Conservation (phyloP, 768 basidiomycete species). For the Boletus speciosus region DNA sequence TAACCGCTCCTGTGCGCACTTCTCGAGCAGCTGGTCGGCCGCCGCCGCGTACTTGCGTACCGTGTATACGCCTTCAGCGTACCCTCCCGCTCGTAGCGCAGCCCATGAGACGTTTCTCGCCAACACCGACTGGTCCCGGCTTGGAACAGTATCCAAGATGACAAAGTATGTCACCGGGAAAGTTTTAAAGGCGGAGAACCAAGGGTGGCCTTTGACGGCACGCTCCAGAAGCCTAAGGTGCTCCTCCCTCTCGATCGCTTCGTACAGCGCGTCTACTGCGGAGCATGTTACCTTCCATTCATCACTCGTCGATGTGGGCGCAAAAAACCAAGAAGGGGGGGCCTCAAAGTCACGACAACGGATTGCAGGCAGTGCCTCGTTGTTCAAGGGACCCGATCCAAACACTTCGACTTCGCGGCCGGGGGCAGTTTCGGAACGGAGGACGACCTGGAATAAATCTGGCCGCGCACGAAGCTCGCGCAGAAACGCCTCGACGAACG, state of each 20-base stretch:
- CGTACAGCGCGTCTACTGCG: too few species aligned
- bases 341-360: neutral
- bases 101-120: slow-evolving; percentile 8
- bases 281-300: too few species aligned
- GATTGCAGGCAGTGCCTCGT: slow-evolving; percentile 8
- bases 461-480: slow-evolving; percentile 29
- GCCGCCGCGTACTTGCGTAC: slow-evolving; percentile 13
- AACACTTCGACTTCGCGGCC: slow-evolving; percentile 21
- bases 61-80: slow-evolving; percentile 22
- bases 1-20: slow-evolving; percentile 15
- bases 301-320: too few species aligned
- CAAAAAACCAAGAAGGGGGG: too few species aligned
- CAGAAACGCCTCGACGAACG: slow-evolving; percentile 26
- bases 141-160: slow-evolving; percentile 15
- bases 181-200: slow-evolving; percentile 29
- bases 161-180: slow-evolving; percentile 34
- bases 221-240: too few species aligned
- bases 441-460: slow-evolving; percentile 31
- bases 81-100: slow-evolving; percentile 29
- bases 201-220: neutral
- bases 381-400: slow-evolving; percentile 17
- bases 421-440: slow-evolving; percentile 28
- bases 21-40: slow-evolving; percentile 16
- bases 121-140: slow-evolving; percentile 1
- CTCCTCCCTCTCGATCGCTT: too few species aligned